Percentiles rank a stretch among this genome's conserved stretches.
These are phyloP conservation scores for Astragalus membranaceus DNA, from an alignment of 306 rosid genomes.

Conservation along the genomic window DNA sequence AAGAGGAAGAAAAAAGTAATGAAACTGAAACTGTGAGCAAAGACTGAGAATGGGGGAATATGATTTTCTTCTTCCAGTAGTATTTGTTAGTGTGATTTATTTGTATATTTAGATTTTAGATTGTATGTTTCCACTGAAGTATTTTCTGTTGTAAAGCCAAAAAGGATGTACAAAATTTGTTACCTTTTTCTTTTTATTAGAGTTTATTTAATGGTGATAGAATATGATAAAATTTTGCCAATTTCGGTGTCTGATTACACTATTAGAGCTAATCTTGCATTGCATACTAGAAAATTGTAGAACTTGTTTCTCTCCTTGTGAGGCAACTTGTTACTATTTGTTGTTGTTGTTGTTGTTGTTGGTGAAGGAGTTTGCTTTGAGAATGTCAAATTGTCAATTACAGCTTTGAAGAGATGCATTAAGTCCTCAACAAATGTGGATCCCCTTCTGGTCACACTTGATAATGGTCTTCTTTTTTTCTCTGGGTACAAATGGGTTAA, in stretches of 20 bases:
- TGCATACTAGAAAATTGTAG: background rate
- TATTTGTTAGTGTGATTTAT: slow-evolving; percentile 19
- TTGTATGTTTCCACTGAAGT: slow-evolving; percentile 15
- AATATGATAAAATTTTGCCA: slow-evolving; percentile 5
- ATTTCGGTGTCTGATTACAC: background rate
- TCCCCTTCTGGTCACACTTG: background rate
- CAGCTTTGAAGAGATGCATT: background rate
- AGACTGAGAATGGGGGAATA: slow-evolving; percentile 14
- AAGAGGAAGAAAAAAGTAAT: slow-evolving; percentile 29
- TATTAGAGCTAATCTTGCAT: background rate
- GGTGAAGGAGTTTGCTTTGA: background rate
- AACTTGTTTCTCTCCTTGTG: too few species aligned
- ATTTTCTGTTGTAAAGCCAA: slow-evolving; percentile 34
- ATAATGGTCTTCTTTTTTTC: background rate
- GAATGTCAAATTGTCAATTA: background rate
- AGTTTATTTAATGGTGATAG: slow-evolving; percentile 6
- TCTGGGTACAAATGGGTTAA: background rate
- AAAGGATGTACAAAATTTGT: slow-evolving; percentile 28
- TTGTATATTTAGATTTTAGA: slow-evolving; percentile 25
- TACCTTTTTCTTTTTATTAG: slow-evolving; percentile 9
- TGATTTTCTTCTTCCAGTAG: slow-evolving; percentile 26
- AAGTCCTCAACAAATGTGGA: background rate
- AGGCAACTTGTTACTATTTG: background rate
- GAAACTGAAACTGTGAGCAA: slow-evolving; percentile 13
- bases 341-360: background rate